Conservation (phyloP, 2,329 filamentous ascomycete species). For the Tolypocladium endophyticum region DNA sequence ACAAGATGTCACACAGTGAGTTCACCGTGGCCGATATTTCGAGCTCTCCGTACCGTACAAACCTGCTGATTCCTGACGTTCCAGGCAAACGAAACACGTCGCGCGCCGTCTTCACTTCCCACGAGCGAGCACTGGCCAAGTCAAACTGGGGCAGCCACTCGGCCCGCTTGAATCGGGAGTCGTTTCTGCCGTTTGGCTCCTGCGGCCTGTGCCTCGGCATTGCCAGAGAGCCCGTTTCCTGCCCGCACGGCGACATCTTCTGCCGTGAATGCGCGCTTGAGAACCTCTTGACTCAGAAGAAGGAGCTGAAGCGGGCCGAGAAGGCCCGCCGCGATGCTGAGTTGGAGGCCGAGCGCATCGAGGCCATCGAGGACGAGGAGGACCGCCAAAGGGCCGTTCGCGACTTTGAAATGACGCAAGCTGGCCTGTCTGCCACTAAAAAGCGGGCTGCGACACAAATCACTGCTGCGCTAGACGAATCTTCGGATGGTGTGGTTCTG, state of each 20-base stretch:
- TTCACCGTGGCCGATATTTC: background rate
- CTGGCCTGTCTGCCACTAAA: slow-evolving; percentile 43
- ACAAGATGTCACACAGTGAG: slow-evolving; percentile 41
- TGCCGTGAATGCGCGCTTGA: slow-evolving; percentile 87
- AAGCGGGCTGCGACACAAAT: slow-evolving; percentile 22
- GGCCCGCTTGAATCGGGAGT: slow-evolving; percentile 80
- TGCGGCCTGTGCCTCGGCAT: slow-evolving; percentile 80
- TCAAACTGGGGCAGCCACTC: slow-evolving; percentile 71
- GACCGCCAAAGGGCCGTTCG: slow-evolving; percentile 58
- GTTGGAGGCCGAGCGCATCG: slow-evolving; percentile 51
- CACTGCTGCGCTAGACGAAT: background rate
- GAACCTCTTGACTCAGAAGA: slow-evolving; percentile 83
- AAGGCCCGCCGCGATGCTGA: slow-evolving; percentile 51
- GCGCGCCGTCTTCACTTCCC: slow-evolving; percentile 83
- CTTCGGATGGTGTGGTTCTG: background rate
- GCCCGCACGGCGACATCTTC: slow-evolving; percentile 78
- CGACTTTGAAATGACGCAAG: slow-evolving; percentile 80
- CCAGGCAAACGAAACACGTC: slow-evolving; percentile 80
- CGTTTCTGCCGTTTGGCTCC: slow-evolving; percentile 82
- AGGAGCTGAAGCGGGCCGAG: slow-evolving; percentile 78
- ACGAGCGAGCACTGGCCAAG: slow-evolving; percentile 78
- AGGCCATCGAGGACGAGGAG: slow-evolving; percentile 54
- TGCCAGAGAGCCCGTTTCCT: slow-evolving; percentile 74
- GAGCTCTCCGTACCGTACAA: background rate
- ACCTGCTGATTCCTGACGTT: background rate